Evolutionary conservation across 345 rosid genomes (phyloP), one percentile per base, ranked within the genome.

Genomic region (Rhizophora apiculata): DNA sequence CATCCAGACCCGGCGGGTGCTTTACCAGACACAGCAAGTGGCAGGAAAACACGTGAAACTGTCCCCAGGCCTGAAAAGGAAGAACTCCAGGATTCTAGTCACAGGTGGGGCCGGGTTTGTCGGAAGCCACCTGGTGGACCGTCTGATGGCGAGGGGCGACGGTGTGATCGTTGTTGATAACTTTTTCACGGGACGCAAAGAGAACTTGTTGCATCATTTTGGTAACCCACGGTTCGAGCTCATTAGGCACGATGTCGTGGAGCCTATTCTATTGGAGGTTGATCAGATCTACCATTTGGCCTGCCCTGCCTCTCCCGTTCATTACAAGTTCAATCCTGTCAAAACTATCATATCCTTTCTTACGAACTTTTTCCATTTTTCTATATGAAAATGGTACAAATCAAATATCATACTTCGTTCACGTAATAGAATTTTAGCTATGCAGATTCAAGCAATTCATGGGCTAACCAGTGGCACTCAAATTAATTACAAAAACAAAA

Each of bases 211-310:
- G 76, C 95, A 88, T 32, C 95, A 87, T 72, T 83, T 88, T 24
- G 89, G 91, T 31, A 89, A 91, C 67, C 88, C 89, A 3, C 77
- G 80, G 82, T 88, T 91, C 37, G 97, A 91, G 76, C 85, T 91
- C 15, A 91, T 91, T 7, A 69, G 92, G 6, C 97, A 87, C 69
- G 95, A 91, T 69, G 95, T 87, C 0, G 95, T 91, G 0, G 92
- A 88, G 71, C 95, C 97, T 3, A 85, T 91, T 43, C 85, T 91
- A 4, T 75, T 91, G 30, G 97, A 91, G 73, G 95, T 91, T 32
- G 97, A 91, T 80, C 95, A 88, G 89, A 91, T 88, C 89, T 91
- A 91, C 72, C 97, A 91, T 66, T 68, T 88, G 78, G 94, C 97
- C 48, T 91, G 97, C 70, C 97, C 97, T 59, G 95, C 95, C 15